These are phyloP conservation scores for Aquanectria penicillioides DNA, from an alignment of 2,329 filamentous ascomycete genomes.

Conservation along the genomic window DNA sequence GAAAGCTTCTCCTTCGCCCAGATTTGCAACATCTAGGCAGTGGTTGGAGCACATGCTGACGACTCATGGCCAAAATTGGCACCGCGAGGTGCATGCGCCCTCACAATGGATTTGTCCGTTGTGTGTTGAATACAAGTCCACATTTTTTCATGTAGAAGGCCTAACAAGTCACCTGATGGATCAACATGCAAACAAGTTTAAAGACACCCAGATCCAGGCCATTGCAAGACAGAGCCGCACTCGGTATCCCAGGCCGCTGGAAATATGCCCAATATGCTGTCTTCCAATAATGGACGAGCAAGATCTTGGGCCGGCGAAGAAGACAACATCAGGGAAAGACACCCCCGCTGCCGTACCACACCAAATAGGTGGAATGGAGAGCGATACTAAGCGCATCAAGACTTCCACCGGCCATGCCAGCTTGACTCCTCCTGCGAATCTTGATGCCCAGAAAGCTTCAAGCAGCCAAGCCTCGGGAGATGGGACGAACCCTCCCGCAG, in stretches of 20 bases:
- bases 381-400: background rate
- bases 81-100: constrained; percentile 16
- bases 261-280: background rate
- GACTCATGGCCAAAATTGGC: constrained; percentile 17
- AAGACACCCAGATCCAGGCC: background rate
- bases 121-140: background rate
- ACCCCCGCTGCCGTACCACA: background rate
- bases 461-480: background rate
- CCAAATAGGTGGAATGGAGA: background rate
- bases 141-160: background rate
- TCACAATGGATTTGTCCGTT: constrained; percentile 17
- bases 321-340: background rate
- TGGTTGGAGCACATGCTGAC: constrained; percentile 16
- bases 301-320: background rate
- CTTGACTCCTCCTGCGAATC: background rate
- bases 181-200: background rate
- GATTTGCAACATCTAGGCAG: constrained; percentile 13
- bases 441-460: background rate
- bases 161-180: background rate
- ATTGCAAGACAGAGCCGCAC: background rate
- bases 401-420: background rate
- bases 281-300: background rate
- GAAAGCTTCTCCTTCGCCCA: background rate
- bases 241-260: background rate
- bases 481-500: background rate